Evolutionary conservation across 768 basidiomycete species (phyloP).

Genomic region (Auricularia sp.): DNA sequence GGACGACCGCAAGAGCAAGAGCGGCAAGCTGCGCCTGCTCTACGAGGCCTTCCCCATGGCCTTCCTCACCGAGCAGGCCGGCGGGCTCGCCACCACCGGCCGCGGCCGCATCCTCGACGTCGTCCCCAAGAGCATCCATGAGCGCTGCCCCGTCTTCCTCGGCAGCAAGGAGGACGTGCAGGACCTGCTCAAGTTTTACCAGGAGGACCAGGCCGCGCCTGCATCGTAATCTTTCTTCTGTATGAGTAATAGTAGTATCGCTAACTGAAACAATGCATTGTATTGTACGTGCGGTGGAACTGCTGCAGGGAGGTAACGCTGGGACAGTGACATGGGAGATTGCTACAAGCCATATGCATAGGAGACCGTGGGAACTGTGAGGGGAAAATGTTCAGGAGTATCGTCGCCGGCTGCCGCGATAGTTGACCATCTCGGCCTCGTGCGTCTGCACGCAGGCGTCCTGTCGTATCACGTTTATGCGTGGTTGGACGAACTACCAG

Average conservation of each 20-base stretch:
- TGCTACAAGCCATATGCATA: too few relatives aligned
- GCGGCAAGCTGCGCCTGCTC: conserved; percentile 84
- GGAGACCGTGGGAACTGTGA: too few relatives aligned
- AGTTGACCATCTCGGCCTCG: conserved; percentile 62
- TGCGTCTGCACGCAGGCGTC: conserved; percentile 83
- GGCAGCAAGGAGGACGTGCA: conserved; percentile 89
- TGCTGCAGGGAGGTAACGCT: too few relatives aligned
- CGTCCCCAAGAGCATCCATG: conserved; percentile 76
- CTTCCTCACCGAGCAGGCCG: conserved; percentile 88
- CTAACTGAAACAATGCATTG: too few relatives aligned
- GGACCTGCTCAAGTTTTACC: conserved; percentile 83
- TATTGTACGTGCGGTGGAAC: too few relatives aligned
- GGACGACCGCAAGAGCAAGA: conserved; percentile 95
- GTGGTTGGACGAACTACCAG: conserved; percentile 72
- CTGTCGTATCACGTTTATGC: conserved; percentile 60
- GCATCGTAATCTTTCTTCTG: neutral
- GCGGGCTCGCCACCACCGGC: conserved; percentile 93
- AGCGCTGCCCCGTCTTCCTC: conserved; percentile 87
- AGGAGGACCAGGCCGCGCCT: conserved; percentile 15
- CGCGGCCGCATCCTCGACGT: conserved; percentile 90
- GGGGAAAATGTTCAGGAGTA: too few relatives aligned
- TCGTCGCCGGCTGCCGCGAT: too few relatives aligned
- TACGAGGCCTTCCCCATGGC: conserved; percentile 99
- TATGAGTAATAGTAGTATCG: neutral
- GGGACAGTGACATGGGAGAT: too few relatives aligned